Percentiles rank a stretch among this genome's conserved stretches.
Evolutionary conservation across 2,329 filamentous ascomycete genomes (phyloP).

Genomic region (Cladophialophora chaetospira): DNA sequence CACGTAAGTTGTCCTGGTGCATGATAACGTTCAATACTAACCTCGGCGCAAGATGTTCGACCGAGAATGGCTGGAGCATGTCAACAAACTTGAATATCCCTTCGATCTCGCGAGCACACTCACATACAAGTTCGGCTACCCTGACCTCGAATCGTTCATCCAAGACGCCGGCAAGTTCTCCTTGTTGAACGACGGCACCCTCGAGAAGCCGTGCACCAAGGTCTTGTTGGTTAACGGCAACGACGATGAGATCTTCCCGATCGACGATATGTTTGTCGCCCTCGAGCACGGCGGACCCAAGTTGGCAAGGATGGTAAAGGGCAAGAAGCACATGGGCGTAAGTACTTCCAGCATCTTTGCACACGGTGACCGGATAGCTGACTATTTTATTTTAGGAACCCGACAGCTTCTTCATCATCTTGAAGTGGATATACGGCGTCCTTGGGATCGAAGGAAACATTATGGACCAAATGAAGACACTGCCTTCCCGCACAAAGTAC

Average conservation of each 20-base stretch:
- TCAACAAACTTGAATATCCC: constrained; percentile 61
- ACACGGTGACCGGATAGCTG: too few species aligned
- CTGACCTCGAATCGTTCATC: constrained; percentile 50
- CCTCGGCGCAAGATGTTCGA: constrained; percentile 52
- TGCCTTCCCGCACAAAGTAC: constrained; percentile 33
- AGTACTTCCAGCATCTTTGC: too few species aligned
- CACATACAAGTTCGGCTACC: constrained; percentile 52
- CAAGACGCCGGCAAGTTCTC: constrained; percentile 55
- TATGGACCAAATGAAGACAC: constrained; percentile 33
- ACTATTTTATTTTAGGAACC: too few species aligned
- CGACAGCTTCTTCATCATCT: constrained; percentile 41
- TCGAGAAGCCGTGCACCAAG: constrained; percentile 53
- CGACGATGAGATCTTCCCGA: constrained; percentile 63
- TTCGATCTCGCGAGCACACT: constrained; percentile 58
- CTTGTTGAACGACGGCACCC: constrained; percentile 56
- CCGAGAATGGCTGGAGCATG: constrained; percentile 55
- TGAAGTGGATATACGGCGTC: constrained; percentile 42
- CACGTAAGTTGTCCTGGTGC: constrained; percentile 33
- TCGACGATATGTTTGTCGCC: constrained; percentile 61
- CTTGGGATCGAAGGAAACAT: constrained; percentile 32
- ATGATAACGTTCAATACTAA: background rate
- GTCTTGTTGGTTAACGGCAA: constrained; percentile 61
- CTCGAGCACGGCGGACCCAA: constrained; percentile 57
- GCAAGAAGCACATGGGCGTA: constrained; percentile 65
- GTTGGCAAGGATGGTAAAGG: constrained; percentile 59